phyloP scores from a whole-genome alignment of 2,329 filamentous ascomycete species.

The Thelonectria blattea region DNA sequence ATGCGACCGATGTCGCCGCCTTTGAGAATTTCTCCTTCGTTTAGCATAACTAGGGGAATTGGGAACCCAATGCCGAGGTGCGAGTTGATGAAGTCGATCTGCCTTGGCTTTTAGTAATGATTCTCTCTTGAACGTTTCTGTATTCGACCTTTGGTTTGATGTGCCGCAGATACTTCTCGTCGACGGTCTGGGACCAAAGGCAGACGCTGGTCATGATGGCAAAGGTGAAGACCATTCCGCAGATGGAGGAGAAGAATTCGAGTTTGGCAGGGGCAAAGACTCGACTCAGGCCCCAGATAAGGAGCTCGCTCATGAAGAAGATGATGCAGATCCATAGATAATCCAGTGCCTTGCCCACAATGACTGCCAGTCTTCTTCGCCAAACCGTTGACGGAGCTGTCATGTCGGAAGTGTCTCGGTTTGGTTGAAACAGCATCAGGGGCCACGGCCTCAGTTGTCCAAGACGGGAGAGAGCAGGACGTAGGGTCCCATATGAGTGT shows the following conservation, averaged over 20 bases:
- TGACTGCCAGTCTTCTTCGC: constrained; percentile 21
- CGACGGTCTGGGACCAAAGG: constrained; percentile 23
- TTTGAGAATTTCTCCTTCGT: constrained; percentile 42
- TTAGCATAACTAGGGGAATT: constrained; percentile 55
- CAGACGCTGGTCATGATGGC: constrained; percentile 40
- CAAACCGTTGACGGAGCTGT: constrained; percentile 25
- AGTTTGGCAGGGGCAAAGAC: constrained; percentile 41
- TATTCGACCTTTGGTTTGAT: constrained; percentile 44
- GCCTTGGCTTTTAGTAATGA: constrained; percentile 9
- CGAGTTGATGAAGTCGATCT: constrained; percentile 58
- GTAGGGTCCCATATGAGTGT: constrained; percentile 34
- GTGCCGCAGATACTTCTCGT: constrained; percentile 39
- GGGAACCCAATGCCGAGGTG: constrained; percentile 59
- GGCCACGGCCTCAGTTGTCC: constrained; percentile 18
- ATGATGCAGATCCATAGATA: constrained; percentile 45
- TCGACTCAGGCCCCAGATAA: constrained; percentile 52
- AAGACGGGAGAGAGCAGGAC: constrained; percentile 20
- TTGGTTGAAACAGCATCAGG: constrained; percentile 31
- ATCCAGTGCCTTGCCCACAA: constrained; percentile 17
- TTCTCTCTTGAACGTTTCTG: accelerated
- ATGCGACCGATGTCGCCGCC: constrained; percentile 48
- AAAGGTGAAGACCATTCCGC: constrained; percentile 54
- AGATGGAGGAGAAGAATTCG: constrained; percentile 55
- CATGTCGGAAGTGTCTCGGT: constrained; percentile 33
- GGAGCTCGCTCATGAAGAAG: constrained; percentile 50